Base-by-base conservation (phyloP, 805 yeast genomes). In the Candida pini region DNA sequence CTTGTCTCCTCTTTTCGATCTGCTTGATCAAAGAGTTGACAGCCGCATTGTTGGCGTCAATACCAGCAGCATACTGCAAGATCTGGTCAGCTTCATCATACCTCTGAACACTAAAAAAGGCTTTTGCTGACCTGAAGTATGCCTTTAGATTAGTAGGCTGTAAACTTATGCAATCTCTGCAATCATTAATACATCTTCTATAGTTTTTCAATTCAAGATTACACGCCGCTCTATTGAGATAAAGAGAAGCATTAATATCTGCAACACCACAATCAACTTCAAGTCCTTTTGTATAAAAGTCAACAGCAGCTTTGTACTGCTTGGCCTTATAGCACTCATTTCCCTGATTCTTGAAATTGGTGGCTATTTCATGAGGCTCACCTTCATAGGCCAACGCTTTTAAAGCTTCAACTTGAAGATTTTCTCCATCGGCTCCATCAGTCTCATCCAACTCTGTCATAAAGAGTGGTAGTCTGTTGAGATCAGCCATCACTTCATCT, bases 331-430 rank as follows among this genome's bases (percentile, higher is more conserved):
- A 92, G 39, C 84, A 73, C 12, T 87, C 97, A 56, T 94, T 92
- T 5, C 98, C 99, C 54, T 90, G 97, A 41, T 74, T 79, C 44
- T 88, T 87, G 65, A 89, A 92, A 52, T 88, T 89, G 17, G 75
- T 69, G 4, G 97, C 97, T 23, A 88, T 67, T 52, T 92, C 98
- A 49, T 82, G 79, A 0, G 97, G 96, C 43, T 87, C 95, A 29
- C 97, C 98, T 32, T 92, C 98, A 53, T 86, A 88, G 0, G 94
- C 96, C 47, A 92, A 65, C 5, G 96, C 90, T 53, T 81, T 81
- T 38, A 92, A 68, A 0, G 98, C 98, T 53, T 90, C 97, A 13
- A 92, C 62, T 33, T 76, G 80, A 4, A 68, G 53, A 51, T 84
- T 85, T 28, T 78, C 81, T 21, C 88, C 90, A 30, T 84, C 86